phyloP scores from a whole-genome alignment of 345 rosid genomes.

The Eucalyptus pumila region DNA sequence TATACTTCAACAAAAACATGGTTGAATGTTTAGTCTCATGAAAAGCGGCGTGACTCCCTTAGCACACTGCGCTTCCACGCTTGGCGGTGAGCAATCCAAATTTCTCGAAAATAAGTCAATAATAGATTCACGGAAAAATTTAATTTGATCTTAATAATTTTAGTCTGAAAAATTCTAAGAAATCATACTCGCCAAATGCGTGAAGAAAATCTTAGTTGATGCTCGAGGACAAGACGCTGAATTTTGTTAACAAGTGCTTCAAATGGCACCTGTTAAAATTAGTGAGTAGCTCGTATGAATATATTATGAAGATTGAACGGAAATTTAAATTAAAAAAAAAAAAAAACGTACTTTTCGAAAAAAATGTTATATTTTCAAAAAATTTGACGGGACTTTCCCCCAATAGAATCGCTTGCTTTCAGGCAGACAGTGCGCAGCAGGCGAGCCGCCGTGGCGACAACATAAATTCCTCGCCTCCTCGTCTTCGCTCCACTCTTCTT shows the following conservation, averaged over 20 bases:
- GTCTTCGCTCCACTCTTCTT: neutral
- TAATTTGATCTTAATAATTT: neutral
- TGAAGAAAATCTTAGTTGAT: neutral
- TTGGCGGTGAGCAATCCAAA: neutral
- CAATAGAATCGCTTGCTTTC: neutral
- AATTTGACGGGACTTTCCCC: neutral
- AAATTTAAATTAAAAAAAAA: too few species aligned
- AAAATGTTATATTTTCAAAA: neutral
- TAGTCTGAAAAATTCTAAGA: neutral
- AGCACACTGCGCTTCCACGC: neutral
- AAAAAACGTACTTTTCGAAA: too few species aligned
- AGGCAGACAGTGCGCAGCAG: neutral
- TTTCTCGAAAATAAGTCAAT: neutral
- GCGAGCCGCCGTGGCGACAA: neutral
- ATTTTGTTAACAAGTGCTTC: neutral
- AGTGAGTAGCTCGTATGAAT: neutral
- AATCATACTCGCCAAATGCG: neutral
- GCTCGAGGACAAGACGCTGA: neutral
- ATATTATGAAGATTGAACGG: neutral
- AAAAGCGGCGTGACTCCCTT: neutral
- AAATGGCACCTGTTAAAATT: neutral
- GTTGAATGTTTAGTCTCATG: neutral
- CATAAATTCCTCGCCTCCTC: neutral
- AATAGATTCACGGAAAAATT: neutral
- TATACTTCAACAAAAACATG: neutral